Evolutionary conservation across 176 grass and related monocot species (phyloP).

Genomic region (Dendrocalamus sinicus): DNA sequence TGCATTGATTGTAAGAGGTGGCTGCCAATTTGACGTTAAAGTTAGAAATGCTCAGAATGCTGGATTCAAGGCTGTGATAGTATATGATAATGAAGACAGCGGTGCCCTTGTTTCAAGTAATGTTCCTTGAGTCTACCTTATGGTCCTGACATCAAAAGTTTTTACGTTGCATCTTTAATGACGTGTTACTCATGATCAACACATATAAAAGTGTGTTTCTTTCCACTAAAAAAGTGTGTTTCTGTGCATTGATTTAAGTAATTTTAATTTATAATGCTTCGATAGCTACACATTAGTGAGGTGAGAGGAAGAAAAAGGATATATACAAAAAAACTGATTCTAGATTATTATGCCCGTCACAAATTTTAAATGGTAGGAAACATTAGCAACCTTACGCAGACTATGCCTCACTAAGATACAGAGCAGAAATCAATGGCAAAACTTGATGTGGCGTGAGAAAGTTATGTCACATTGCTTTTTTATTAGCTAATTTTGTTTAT

Average conservation of each 20-base stretch:
- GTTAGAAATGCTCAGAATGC: conserved; percentile 80
- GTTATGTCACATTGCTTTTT: background rate
- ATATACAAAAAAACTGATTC: background rate
- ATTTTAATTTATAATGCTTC: conserved; percentile 22
- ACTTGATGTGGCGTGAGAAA: background rate
- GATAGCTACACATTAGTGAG: conserved; percentile 3
- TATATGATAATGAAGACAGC: conserved; percentile 74
- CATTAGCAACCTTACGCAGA: background rate
- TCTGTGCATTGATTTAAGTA: background rate
- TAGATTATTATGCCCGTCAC: background rate
- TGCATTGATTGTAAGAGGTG: conserved; percentile 80
- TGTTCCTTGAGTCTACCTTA: conserved; percentile 35
- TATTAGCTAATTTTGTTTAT: background rate
- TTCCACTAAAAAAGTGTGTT: too few relatives aligned
- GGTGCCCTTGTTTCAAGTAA: conserved; percentile 79
- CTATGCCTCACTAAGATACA: background rate
- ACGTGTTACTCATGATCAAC: background rate
- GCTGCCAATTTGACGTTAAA: conserved; percentile 85
- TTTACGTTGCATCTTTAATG: background rate
- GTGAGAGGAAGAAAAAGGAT: background rate
- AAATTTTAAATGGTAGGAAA: background rate
- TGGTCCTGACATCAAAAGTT: background rate
- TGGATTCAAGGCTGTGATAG: conserved; percentile 74
- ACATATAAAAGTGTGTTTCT: background rate
- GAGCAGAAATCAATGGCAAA: background rate